Evolutionary conservation across 768 basidiomycete genomes (phyloP).

Genomic region (Exsudoporus frostii): DNA sequence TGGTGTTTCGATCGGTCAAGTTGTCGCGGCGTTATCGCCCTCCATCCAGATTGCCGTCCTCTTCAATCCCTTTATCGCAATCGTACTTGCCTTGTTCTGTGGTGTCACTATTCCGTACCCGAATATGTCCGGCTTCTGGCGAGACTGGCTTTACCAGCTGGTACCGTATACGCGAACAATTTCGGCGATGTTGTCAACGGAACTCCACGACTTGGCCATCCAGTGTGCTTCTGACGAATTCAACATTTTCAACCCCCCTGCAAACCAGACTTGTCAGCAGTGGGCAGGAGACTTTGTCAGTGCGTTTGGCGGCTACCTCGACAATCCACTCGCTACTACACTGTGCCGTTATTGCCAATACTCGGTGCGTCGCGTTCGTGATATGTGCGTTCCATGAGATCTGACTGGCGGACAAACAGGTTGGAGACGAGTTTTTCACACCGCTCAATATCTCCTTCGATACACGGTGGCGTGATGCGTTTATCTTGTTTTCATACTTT

Average conservation of each 20-base stretch:
- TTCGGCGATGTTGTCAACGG: slow-evolving; percentile 72
- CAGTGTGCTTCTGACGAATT: slow-evolving; percentile 68
- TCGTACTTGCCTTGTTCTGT: slow-evolving; percentile 70
- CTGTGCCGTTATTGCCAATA: slow-evolving; percentile 76
- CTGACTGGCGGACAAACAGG: slow-evolving; percentile 18
- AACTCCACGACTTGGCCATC: slow-evolving; percentile 68
- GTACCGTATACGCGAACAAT: slow-evolving; percentile 69
- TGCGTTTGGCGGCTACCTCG: slow-evolving; percentile 68
- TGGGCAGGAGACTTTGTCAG: slow-evolving; percentile 72
- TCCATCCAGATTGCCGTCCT: slow-evolving; percentile 76
- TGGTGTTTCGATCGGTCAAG: slow-evolving; percentile 69
- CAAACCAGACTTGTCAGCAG: slow-evolving; percentile 63
- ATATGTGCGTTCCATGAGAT: neutral
- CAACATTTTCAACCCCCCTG: slow-evolving; percentile 65
- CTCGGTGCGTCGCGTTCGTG: slow-evolving; percentile 25
- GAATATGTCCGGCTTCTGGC: slow-evolving; percentile 63
- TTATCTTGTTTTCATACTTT: slow-evolving; percentile 61
- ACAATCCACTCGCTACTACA: slow-evolving; percentile 56
- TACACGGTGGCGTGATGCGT: slow-evolving; percentile 66
- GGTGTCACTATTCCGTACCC: slow-evolving; percentile 77
- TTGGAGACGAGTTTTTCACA: slow-evolving; percentile 67
- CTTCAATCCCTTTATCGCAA: slow-evolving; percentile 72
- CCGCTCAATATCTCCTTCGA: slow-evolving; percentile 66
- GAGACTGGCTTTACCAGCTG: slow-evolving; percentile 73
- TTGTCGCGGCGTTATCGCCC: slow-evolving; percentile 74